Evolutionary conservation across 345 rosid species (phyloP).

Genomic region (Punica granatum): DNA sequence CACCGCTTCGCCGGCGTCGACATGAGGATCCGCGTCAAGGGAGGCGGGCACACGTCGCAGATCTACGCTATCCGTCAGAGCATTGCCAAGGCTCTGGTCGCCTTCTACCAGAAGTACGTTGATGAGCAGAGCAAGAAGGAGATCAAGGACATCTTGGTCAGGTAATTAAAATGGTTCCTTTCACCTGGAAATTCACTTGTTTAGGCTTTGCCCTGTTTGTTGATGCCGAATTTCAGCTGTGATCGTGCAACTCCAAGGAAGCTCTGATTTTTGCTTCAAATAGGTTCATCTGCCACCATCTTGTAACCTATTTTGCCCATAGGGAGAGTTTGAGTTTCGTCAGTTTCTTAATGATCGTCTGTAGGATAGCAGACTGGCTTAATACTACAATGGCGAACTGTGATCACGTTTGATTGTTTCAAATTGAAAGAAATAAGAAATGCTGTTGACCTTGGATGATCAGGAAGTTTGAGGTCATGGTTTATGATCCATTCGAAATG

Average conservation of each 20-base stretch:
- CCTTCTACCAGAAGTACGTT: conserved; percentile 76
- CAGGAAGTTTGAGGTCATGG: not conserved
- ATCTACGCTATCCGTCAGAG: conserved; percentile 90
- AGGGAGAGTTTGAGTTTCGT: too few species aligned
- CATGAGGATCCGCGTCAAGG: conserved; percentile 64
- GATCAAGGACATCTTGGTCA: conserved; percentile 68
- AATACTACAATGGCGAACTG: not conserved
- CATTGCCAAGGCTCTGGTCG: conserved; percentile 80
- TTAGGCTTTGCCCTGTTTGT: not conserved
- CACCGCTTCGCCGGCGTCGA: conserved; percentile 69
- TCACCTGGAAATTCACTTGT: not conserved
- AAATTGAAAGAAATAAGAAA: not conserved
- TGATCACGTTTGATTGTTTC: not conserved
- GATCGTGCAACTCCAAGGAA: not conserved
- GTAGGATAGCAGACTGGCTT: not conserved
- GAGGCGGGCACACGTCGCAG: conserved; percentile 72
- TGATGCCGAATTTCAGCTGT: not conserved
- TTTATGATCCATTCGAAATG: not conserved
- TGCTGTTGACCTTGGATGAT: not conserved
- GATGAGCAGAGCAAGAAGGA: conserved; percentile 92
- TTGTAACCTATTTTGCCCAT: not conserved
- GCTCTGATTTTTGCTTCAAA: not conserved
- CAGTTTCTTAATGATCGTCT: too few species aligned
- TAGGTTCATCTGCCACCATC: not conserved
- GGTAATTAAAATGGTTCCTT: conserved; percentile 25